These are phyloP conservation scores for Dendrobium chrysotoxum DNA, from an alignment of 106 monocot genomes.

Conservation along the genomic window DNA sequence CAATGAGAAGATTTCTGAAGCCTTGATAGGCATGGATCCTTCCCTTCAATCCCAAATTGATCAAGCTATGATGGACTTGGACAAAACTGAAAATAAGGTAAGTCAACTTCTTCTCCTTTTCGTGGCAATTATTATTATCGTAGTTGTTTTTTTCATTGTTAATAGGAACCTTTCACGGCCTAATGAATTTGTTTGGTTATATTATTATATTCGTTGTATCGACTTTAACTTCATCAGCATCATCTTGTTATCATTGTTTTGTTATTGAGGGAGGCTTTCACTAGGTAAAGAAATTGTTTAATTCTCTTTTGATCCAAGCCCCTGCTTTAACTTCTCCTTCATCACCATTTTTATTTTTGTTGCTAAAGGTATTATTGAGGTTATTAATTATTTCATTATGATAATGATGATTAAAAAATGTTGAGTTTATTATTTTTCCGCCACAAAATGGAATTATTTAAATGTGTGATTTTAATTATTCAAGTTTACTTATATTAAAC, in stretches of 20 bases:
- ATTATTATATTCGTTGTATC: neutral
- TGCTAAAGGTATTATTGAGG: neutral
- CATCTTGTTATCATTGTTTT: neutral
- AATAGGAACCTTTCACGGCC: neutral
- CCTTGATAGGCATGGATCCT: slow-evolving; percentile 94
- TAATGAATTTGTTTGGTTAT: neutral
- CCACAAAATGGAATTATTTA: neutral
- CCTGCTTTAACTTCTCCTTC: neutral
- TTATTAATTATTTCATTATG: neutral
- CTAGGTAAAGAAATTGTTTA: neutral
- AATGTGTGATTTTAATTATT: neutral
- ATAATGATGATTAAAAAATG: neutral
- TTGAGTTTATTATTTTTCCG: neutral
- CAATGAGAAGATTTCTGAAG: slow-evolving; percentile 87
- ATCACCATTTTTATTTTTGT: neutral
- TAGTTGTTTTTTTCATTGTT: neutral
- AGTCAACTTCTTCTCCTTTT: neutral
- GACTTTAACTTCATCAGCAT: neutral
- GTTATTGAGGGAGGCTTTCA: neutral
- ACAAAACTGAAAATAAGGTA: slow-evolving; percentile 89
- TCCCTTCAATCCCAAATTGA: slow-evolving; percentile 83
- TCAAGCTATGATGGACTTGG: slow-evolving; percentile 87
- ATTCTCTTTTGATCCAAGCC: neutral
- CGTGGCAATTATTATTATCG: neutral
- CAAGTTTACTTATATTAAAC: neutral